phyloP scores from a whole-genome alignment of 2,329 filamentous ascomycete genomes.

The Claviceps pazoutovae region DNA sequence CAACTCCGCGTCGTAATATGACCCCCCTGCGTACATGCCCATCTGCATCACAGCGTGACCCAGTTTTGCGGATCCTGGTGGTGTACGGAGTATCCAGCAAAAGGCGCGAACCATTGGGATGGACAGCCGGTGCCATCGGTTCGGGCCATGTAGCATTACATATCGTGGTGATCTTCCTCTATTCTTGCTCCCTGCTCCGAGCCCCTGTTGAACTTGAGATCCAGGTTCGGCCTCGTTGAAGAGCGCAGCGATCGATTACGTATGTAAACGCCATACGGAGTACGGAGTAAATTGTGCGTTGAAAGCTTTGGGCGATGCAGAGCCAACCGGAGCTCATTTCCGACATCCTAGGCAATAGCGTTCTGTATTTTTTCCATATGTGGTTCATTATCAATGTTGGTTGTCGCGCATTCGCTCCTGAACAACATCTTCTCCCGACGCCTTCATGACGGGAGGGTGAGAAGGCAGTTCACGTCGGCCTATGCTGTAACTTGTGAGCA shows the following conservation, averaged over 20 bases:
- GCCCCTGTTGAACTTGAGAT: background rate
- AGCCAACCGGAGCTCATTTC: background rate
- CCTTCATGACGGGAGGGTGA: no score
- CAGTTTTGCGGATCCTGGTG: constrained; percentile 3
- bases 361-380: no score
- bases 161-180: background rate
- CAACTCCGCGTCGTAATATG: constrained; percentile 5
- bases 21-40: background rate
- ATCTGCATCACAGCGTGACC: background rate
- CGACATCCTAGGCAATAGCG: background rate
- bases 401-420: no score
- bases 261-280: background rate
- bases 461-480: no score
- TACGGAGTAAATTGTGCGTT: background rate
- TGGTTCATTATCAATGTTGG: no score
- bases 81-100: background rate
- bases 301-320: background rate
- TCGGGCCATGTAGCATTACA: background rate
- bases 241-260: no score
- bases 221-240: no score
- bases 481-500: no score
- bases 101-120: constrained; percentile 5
- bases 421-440: no score
- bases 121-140: background rate
- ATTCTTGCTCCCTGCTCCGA: background rate